Evolutionary conservation across 371 early-diverging fungal genomes (phyloP).

Genomic region (Actinomortierella wolfii): DNA sequence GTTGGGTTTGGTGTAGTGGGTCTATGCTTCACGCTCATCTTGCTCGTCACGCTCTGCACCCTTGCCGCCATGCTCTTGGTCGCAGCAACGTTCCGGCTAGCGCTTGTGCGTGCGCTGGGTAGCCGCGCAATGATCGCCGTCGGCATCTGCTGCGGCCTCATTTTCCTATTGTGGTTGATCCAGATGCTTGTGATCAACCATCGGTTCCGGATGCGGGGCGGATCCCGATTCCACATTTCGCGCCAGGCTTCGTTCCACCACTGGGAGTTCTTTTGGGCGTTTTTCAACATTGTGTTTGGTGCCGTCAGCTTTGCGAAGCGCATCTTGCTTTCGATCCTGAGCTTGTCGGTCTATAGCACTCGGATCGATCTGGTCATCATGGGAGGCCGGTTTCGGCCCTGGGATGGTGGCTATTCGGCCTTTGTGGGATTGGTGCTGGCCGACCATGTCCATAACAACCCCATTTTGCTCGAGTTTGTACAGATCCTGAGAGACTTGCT

Average conservation of each 20-base stretch:
- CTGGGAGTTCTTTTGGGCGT: constrained; percentile 48
- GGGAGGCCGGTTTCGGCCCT: constrained; percentile 44
- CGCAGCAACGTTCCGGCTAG: constrained; percentile 41
- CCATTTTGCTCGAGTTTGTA: constrained; percentile 43
- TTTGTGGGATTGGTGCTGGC: constrained; percentile 44
- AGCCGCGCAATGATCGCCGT: constrained; percentile 32
- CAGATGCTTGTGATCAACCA: constrained; percentile 46
- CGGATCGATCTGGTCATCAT: constrained; percentile 41
- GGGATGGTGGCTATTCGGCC: constrained; percentile 47
- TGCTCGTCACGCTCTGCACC: constrained; percentile 34
- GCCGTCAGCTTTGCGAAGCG: constrained; percentile 41
- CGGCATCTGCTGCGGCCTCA: constrained; percentile 29
- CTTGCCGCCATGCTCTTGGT: constrained; percentile 42
- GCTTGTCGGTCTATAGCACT: constrained; percentile 31
- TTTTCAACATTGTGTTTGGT: constrained; percentile 47
- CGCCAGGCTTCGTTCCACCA: constrained; percentile 37
- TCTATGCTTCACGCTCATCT: constrained; percentile 38
- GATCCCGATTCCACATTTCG: constrained; percentile 27
- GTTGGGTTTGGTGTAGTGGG: constrained; percentile 46
- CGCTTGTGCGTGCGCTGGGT: constrained; percentile 34
- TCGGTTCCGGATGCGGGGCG: constrained; percentile 40
- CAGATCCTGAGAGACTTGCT: constrained; percentile 39
- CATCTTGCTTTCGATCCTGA: constrained; percentile 22
- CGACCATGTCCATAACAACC: constrained; percentile 40
- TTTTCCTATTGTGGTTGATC: constrained; percentile 42